These are phyloP conservation scores for Candida albicans DNA, from an alignment of 1,139 yeast species.

Conservation along the genomic window DNA sequence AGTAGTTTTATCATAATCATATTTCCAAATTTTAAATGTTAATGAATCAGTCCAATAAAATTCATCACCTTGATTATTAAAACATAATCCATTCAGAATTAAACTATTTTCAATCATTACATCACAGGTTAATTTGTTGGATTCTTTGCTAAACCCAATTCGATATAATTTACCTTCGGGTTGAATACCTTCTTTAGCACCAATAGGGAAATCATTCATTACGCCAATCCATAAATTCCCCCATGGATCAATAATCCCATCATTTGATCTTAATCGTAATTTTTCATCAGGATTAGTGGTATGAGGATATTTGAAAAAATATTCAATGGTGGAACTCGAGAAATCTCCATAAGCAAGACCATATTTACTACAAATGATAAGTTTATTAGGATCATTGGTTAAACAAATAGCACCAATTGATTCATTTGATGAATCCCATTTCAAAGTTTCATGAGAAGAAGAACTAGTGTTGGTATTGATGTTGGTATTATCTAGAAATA, in stretches of 20 bases:
- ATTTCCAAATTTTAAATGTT: constrained; percentile 57
- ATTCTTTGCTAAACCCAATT: too few species aligned
- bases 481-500: constrained; percentile 14
- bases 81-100: constrained; percentile 82
- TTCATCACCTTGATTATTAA: constrained; percentile 49
- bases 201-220: constrained; percentile 57
- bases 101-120: constrained; percentile 36
- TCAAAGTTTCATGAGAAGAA: constrained; percentile 38
- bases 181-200: constrained; percentile 21
- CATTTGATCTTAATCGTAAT: constrained; percentile 60
- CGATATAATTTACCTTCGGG: constrained; percentile 48
- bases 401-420: constrained; percentile 66
- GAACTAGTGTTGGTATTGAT: constrained; percentile 11
- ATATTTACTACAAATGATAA: constrained; percentile 52
- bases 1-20: constrained; percentile 52
- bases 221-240: constrained; percentile 74
- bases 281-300: constrained; percentile 14
- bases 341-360: constrained; percentile 59
- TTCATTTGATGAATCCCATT: constrained; percentile 36
- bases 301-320: constrained; percentile 46
- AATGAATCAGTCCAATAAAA: constrained; percentile 76
- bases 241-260: constrained; percentile 67
- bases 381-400: constrained; percentile 43
- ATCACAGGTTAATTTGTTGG: constrained; percentile 28
- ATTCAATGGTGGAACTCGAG: constrained; percentile 38